A percentile compares a stretch with the other conserved stretches of the same genome.
Conservation (phyloP, 139 green algal species). For the Yamagishiella unicocca region DNA sequence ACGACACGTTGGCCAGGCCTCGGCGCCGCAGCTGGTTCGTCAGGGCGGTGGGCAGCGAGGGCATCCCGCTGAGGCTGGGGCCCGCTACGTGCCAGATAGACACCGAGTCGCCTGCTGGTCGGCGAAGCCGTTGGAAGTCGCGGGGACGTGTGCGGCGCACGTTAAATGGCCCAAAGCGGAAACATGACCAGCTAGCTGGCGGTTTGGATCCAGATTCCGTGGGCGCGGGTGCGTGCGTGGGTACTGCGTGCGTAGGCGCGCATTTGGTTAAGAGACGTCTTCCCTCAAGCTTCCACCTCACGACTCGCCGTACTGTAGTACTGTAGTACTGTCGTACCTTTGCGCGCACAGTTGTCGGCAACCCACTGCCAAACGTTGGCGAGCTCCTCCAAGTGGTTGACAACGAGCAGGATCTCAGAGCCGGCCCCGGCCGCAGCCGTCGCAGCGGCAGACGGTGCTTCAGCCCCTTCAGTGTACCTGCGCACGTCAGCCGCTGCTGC, state of each 20-base stretch:
- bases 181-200: too few species aligned
- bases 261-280: too few species aligned
- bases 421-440: not conserved
- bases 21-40: slow-evolving; percentile 23
- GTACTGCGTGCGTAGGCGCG: too few species aligned
- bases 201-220: too few species aligned
- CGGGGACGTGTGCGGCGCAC: not conserved
- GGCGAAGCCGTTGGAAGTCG: not conserved
- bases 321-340: slow-evolving; percentile 22
- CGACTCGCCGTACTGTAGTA: too few species aligned
- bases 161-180: not conserved
- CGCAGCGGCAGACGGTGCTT: not conserved
- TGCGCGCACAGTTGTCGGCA: slow-evolving; percentile 20
- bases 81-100: slow-evolving; percentile 42
- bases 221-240: too few species aligned
- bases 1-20: slow-evolving; percentile 1
- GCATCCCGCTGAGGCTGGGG: slow-evolving; percentile 30
- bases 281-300: too few species aligned
- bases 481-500: not conserved
- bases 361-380: slow-evolving; percentile 51
- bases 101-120: slow-evolving; percentile 14
- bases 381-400: slow-evolving; percentile 50
- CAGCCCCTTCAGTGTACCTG: not conserved
- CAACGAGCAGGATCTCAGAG: slow-evolving; percentile 44
- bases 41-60: slow-evolving; percentile 25